Evolutionary conservation across 176 grass and related monocot species (phyloP).

Genomic region (Musa acuminata): DNA sequence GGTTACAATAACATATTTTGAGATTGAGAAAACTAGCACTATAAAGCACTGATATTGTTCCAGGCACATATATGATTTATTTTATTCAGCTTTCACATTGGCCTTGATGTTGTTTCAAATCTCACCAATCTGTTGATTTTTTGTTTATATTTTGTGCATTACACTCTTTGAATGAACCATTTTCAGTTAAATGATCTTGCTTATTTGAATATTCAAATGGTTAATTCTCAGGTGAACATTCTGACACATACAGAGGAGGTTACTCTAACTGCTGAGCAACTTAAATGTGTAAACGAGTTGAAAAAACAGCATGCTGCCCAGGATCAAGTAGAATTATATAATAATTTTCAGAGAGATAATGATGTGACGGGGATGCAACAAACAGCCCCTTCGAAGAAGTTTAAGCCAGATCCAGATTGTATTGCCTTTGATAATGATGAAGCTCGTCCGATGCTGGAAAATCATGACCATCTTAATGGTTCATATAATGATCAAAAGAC

Average conservation of each 20-base stretch:
- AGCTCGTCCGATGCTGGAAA: not conserved
- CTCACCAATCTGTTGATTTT: not conserved
- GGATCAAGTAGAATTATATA: constrained; percentile 8
- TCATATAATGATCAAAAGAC: not conserved
- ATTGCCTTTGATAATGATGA: not conserved
- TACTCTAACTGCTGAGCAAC: not conserved
- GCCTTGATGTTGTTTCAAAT: not conserved
- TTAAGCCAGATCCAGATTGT: not conserved
- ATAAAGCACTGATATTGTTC: not conserved
- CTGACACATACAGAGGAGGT: constrained; percentile 14
- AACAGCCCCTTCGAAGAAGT: not conserved
- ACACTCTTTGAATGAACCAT: not conserved
- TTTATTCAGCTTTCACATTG: not conserved
- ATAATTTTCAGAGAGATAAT: not conserved
- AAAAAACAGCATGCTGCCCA: constrained; percentile 1
- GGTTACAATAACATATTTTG: not conserved
- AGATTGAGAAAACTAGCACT: not conserved
- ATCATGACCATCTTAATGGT: not conserved
- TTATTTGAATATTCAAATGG: not conserved
- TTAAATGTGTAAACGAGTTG: not conserved
- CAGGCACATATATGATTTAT: not conserved
- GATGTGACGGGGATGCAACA: not conserved
- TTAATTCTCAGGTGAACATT: constrained; percentile 5
- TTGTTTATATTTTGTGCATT: not conserved
- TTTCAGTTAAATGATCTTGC: not conserved